A percentile compares a stretch with the other conserved stretches of the same genome.
Conservation (phyloP, 2,329 filamentous ascomycete species). For the Colletotrichum caudatum region DNA sequence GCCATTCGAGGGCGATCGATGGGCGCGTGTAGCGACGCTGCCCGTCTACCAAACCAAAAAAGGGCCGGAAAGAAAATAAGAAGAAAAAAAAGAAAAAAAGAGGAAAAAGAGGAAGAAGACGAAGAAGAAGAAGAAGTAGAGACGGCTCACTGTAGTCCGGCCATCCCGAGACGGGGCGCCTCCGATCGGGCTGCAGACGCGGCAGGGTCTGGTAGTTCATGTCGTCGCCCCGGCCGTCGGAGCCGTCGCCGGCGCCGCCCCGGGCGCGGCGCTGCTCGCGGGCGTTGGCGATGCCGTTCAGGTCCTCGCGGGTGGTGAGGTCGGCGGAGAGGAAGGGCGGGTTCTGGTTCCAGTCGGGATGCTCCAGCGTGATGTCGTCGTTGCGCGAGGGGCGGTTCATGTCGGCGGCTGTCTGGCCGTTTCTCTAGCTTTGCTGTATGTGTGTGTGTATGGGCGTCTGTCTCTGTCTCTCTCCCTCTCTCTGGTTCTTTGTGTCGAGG, state of each 20-base stretch:
- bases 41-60: too few species aligned
- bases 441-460: too few species aligned
- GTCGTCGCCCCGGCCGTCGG: constrained; percentile 34
- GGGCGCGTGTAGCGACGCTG: neutral
- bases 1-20: neutral
- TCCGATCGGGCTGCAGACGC: constrained; percentile 36
- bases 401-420: constrained; percentile 22
- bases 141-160: constrained; percentile 31
- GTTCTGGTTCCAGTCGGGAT: constrained; percentile 66
- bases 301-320: constrained; percentile 65
- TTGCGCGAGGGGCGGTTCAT: constrained; percentile 70
- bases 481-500: neutral
- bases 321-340: constrained; percentile 61
- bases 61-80: too few species aligned
- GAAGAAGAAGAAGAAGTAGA: neutral
- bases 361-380: constrained; percentile 61
- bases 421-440: neutral
- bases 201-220: constrained; percentile 42
- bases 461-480: too few species aligned
- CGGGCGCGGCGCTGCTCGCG: constrained; percentile 56
- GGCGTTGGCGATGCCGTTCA: constrained; percentile 66
- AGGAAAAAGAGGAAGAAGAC: too few species aligned
- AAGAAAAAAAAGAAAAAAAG: too few species aligned
- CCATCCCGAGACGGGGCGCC: constrained; percentile 40
- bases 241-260: constrained; percentile 49